phyloP scores from a whole-genome alignment of 2,329 filamentous ascomycete species.

The Sphaerulina vaccinii region DNA sequence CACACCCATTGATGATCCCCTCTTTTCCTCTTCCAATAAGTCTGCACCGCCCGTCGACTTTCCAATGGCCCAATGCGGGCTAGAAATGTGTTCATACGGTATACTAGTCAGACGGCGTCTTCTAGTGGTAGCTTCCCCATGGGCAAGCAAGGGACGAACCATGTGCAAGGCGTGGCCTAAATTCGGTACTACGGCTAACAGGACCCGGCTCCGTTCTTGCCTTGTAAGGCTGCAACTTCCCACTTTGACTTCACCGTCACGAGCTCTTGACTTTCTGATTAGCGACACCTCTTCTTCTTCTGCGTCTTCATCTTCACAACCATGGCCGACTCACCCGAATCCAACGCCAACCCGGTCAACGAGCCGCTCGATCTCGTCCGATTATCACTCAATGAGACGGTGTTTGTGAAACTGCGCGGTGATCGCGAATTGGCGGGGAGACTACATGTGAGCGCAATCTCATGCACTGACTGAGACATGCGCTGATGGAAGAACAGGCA shows the following conservation, averaged over 20 bases:
- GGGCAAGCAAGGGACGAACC: conserved; percentile 11
- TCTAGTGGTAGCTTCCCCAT: conserved; percentile 21
- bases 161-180: too few species aligned
- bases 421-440: conserved; percentile 94
- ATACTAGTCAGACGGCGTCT: conserved; percentile 10
- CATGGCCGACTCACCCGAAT: conserved; percentile 81
- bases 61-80: conserved; percentile 28
- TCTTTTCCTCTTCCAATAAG: conserved; percentile 24
- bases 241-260: conserved; percentile 1
- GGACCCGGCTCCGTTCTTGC: too few species aligned
- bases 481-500: conserved; percentile 59
- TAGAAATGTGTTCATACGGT: conserved; percentile 24
- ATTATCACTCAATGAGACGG: conserved; percentile 88
- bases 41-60: conserved; percentile 19
- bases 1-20: conserved; percentile 28
- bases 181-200: too few species aligned
- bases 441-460: conserved; percentile 69
- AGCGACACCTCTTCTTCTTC: too few species aligned
- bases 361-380: conserved; percentile 96
- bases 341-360: conserved; percentile 60
- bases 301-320: too few species aligned
- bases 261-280: background rate
- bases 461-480: background rate
- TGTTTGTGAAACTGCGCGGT: conserved; percentile 94
- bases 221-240: background rate